Conservation (phyloP, 345 rosid genomes). For the Aurinia saxatilis region DNA sequence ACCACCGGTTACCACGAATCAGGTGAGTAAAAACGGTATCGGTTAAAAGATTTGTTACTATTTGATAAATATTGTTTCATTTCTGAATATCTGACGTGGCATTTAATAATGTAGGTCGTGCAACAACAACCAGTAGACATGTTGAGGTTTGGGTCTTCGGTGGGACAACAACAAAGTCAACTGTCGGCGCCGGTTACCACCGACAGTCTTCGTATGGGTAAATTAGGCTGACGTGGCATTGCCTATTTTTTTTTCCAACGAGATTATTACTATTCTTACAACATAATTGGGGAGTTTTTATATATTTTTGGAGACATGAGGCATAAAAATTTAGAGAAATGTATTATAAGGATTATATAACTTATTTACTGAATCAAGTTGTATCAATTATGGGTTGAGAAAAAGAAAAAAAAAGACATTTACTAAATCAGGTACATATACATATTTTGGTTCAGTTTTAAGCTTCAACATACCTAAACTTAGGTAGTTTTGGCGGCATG, state of each 20-base stretch:
- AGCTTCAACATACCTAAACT: neutral
- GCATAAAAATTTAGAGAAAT: neutral
- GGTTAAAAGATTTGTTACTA: neutral
- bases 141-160: conserved; percentile 39
- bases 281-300: neutral
- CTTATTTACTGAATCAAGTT: too few relatives aligned
- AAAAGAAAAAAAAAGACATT: neutral
- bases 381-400: neutral
- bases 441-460: neutral
- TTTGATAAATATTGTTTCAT: neutral
- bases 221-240: conserved; percentile 20
- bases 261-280: neutral
- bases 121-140: conserved; percentile 30
- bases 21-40: conserved; percentile 29
- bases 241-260: neutral
- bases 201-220: conserved; percentile 27
- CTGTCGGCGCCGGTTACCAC: conserved; percentile 28
- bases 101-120: conserved; percentile 30
- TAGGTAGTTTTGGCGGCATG: too few relatives aligned
- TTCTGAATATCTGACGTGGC: neutral
- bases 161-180: conserved; percentile 37
- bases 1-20: conserved; percentile 17
- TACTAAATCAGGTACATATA: neutral
- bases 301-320: neutral
- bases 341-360: neutral